These are phyloP conservation scores for Berkeleyomyces basicola DNA, from an alignment of 2,329 filamentous ascomycete genomes.

Conservation along the genomic window DNA sequence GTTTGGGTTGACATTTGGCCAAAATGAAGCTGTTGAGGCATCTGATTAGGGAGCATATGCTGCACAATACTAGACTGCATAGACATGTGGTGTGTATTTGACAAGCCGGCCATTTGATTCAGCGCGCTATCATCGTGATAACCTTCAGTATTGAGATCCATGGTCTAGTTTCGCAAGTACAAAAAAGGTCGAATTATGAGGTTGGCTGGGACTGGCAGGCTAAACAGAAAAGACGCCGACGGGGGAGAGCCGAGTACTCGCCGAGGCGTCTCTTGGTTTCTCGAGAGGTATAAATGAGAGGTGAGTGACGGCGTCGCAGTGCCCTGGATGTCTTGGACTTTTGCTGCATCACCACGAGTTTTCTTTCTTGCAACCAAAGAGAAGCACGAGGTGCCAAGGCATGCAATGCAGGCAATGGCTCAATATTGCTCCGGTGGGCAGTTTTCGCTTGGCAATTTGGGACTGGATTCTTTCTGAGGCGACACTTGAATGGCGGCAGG, in stretches of 20 bases:
- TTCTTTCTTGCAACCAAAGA: not conserved
- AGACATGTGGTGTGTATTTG: not conserved
- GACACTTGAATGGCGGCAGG: too few species aligned
- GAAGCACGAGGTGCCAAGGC: not conserved
- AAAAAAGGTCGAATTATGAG: not conserved
- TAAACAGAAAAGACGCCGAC: not conserved
- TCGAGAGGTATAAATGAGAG: not conserved
- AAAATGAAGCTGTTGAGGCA: not conserved
- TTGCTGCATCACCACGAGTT: constrained; percentile 3
- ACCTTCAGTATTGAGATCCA: not conserved
- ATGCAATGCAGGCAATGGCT: not conserved
- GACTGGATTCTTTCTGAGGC: too few species aligned
- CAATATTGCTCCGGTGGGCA: too few species aligned
- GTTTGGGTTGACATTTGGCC: not conserved
- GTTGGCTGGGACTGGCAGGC: not conserved
- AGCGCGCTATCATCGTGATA: not conserved
- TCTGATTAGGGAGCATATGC: not conserved
- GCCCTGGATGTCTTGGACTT: constrained; percentile 2
- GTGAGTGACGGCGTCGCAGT: constrained; percentile 1
- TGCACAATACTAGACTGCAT: not conserved
- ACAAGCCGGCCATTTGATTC: not conserved
- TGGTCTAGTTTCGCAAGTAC: not conserved
- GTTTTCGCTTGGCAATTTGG: too few species aligned
- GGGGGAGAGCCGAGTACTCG: not conserved
- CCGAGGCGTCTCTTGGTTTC: not conserved